These are phyloP conservation scores for Euphorbia neoarborescens DNA, from an alignment of 441 rosid genomes.

Conservation along the genomic window DNA sequence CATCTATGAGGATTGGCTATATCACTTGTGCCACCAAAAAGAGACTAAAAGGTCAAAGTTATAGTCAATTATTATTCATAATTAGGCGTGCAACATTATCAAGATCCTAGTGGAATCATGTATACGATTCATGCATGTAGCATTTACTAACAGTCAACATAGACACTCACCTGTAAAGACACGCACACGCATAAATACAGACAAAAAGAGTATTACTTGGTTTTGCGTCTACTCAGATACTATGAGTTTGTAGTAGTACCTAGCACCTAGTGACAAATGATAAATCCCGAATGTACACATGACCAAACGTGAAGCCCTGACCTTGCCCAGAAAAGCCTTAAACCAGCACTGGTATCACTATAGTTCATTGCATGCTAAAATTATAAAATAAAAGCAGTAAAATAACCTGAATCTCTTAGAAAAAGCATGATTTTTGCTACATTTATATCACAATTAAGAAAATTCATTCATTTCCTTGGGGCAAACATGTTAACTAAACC, in stretches of 20 bases:
- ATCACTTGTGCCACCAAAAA: not conserved
- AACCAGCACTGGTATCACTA: not conserved
- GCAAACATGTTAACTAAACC: not conserved
- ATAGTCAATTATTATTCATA: not conserved
- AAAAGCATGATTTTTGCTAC: not conserved
- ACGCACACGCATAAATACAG: not conserved
- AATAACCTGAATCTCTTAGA: not conserved
- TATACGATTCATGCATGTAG: not conserved
- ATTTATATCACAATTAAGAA: not conserved
- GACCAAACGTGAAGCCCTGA: not conserved
- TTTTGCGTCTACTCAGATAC: not conserved
- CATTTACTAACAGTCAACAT: not conserved
- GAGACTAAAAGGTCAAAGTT: too few relatives aligned
- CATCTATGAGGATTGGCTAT: not conserved
- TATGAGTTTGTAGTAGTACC: not conserved
- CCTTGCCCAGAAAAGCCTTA: not conserved
- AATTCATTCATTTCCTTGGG: not conserved
- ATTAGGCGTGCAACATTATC: not conserved
- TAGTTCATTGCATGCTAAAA: not conserved
- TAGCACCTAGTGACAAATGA: not conserved
- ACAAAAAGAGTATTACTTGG: not conserved
- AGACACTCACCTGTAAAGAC: not conserved
- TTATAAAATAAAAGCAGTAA: not conserved
- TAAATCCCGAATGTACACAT: not conserved
- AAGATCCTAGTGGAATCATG: not conserved